Evolutionary conservation across 192 early-diverging fungal genomes (phyloP).

Genomic region (Rhizophagus sp.): DNA sequence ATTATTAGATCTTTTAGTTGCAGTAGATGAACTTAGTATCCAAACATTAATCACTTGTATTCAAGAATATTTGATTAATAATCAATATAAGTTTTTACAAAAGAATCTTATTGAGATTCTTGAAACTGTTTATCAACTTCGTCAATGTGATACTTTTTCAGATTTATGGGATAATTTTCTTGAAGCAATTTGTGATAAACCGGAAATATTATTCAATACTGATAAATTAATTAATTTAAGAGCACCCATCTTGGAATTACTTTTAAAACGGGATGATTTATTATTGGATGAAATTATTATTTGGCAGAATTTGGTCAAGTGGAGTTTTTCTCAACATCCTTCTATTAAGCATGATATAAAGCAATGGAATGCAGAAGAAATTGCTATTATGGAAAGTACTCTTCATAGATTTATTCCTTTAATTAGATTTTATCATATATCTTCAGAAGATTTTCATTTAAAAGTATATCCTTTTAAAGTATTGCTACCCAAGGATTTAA

Average conservation of each 20-base stretch:
- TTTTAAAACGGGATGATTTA: neutral
- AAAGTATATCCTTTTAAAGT: neutral
- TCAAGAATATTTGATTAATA: neutral
- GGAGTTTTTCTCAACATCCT: neutral
- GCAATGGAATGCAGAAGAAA: neutral
- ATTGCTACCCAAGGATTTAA: neutral
- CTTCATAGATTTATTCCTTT: neutral
- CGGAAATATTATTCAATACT: neutral
- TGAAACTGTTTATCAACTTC: neutral
- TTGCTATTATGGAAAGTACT: neutral
- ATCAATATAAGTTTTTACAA: neutral
- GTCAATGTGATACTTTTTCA: neutral
- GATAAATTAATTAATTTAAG: neutral
- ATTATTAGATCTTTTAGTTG: neutral
- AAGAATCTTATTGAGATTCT: neutral
- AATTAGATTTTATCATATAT: neutral
- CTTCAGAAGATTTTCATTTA: neutral
- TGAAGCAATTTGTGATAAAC: neutral
- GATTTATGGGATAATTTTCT: neutral
- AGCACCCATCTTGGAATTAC: neutral
- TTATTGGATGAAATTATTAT: neutral
- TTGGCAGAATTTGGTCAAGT: neutral
- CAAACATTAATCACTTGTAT: neutral
- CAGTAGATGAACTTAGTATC: neutral
- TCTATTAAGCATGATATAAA: neutral